Evolutionary conservation across 2,329 filamentous ascomycete genomes (phyloP), one percentile per base, ranked within the genome.

Genomic region (Calonectria honghensis): DNA sequence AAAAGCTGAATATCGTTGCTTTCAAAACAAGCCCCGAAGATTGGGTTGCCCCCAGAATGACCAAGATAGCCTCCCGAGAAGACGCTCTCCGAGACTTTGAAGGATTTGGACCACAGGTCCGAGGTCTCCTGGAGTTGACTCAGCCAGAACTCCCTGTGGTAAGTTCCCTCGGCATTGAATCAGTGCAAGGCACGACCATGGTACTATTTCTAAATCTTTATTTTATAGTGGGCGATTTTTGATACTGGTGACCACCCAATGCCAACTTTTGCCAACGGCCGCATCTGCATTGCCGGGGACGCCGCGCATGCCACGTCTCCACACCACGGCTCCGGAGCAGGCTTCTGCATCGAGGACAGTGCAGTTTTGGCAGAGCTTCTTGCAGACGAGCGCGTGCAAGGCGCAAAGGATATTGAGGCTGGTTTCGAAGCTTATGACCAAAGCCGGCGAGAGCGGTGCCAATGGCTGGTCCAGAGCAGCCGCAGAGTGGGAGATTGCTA

Each of bases 381-480:
- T 35, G 52, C 14, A 24, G 52, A 57, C 6, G 31, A 57, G 52
- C 20, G 20, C 10, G 52, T 57, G 31, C 52, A 57, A 6, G 24
- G 14, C 20, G 9, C 31, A 35, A 57, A 35, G 52, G 14, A 57
- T 32, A 35, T 57, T 4, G 20, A 57, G 27, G 31, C 20, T 20
- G 52, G 20, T 13, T 57, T 57, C 14, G 18, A n/a, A 20, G 52
- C 20, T 20, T 57, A 57, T n/a, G 52, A 57, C 32, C 14, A 24
- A n/a, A 24, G 20, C 31, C 52, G 52, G 2, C 52, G 90, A 4
- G 85, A 88, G 13, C 82, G 90, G 11, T 87, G 85, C 11, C 88
- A 90, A 73, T 86, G 85, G 80, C 81, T 91, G 0, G 89, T 91
- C 0, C 82, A 85, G 6, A 91, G 86, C 65, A 91, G 90, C 71